Percentiles rank a stretch among this genome's conserved stretches.
phyloP scores from a whole-genome alignment of 2,329 filamentous ascomycete genomes.

The Penicillium sclerotigenum region DNA sequence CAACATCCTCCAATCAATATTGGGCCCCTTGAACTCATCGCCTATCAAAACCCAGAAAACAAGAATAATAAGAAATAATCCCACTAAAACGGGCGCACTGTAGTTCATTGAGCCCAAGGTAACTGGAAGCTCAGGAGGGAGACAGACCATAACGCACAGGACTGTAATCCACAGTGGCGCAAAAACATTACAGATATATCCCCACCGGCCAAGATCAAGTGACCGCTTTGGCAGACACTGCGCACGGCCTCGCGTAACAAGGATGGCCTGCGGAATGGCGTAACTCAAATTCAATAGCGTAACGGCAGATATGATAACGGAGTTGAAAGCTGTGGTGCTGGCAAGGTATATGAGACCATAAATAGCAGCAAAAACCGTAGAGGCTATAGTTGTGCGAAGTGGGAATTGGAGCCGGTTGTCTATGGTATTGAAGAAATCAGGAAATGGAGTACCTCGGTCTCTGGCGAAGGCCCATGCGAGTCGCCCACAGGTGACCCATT shows the following conservation, averaged over 20 bases:
- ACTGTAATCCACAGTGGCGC: background rate
- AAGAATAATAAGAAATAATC: slow-evolving; percentile 8
- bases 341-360: slow-evolving; percentile 37
- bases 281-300: slow-evolving; percentile 33
- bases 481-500: slow-evolving; percentile 34
- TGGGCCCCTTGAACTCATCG: slow-evolving; percentile 11
- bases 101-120: background rate
- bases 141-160: background rate
- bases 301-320: slow-evolving; percentile 32
- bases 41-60: slow-evolving; percentile 10
- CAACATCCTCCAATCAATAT: slow-evolving; percentile 14
- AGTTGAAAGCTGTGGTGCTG: slow-evolving; percentile 33
- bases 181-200: background rate
- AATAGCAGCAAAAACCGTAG: slow-evolving; percentile 22
- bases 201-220: background rate
- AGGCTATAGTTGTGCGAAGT: slow-evolving; percentile 7
- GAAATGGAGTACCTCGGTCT: slow-evolving; percentile 26
- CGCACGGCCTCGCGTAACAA: background rate
- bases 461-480: slow-evolving; percentile 36
- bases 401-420: background rate
- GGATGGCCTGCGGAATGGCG: slow-evolving; percentile 27
- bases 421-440: background rate
- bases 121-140: background rate
- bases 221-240: background rate
- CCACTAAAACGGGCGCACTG: background rate